These are phyloP conservation scores for Raffaelea ambrosiae DNA, from an alignment of 2,329 filamentous ascomycete species.

Conservation along the genomic window DNA sequence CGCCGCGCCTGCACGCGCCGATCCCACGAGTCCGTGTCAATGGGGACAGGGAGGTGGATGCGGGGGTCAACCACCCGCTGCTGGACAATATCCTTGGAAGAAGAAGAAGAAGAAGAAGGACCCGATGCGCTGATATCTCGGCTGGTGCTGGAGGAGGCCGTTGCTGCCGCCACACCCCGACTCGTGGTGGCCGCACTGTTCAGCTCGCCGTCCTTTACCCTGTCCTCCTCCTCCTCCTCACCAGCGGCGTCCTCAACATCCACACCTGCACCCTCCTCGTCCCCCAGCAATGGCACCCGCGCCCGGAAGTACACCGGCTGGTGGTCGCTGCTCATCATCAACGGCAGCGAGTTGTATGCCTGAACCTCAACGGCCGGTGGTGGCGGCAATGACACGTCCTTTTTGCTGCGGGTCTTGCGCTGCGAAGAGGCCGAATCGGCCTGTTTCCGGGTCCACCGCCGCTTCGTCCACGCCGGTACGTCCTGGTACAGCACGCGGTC, in stretches of 20 bases:
- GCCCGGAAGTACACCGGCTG: slow-evolving; percentile 69
- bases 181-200: not conserved
- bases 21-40: slow-evolving; percentile 48
- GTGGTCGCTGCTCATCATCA: slow-evolving; percentile 81
- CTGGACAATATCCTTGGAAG: too few species aligned
- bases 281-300: slow-evolving; percentile 51
- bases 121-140: not conserved
- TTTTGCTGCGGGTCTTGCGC: not conserved
- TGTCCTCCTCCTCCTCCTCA: slow-evolving; percentile 1
- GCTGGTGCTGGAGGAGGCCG: not conserved
- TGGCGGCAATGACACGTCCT: not conserved
- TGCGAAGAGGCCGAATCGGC: not conserved
- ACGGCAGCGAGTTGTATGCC: slow-evolving; percentile 67
- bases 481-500: slow-evolving; percentile 79
- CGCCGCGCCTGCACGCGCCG: slow-evolving; percentile 36
- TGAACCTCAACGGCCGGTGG: slow-evolving; percentile 35
- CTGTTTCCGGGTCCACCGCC: slow-evolving; percentile 4
- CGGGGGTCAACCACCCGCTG: slow-evolving; percentile 26
- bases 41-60: slow-evolving; percentile 36
- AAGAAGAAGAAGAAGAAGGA: not conserved
- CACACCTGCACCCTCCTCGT: slow-evolving; percentile 10
- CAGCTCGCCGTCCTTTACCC: slow-evolving; percentile 1
- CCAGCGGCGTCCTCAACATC: not conserved
- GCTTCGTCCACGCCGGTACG: slow-evolving; percentile 41
- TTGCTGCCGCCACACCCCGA: not conserved